phyloP scores from a whole-genome alignment of 2,329 filamentous ascomycete species.

The Xylaria sp. region DNA sequence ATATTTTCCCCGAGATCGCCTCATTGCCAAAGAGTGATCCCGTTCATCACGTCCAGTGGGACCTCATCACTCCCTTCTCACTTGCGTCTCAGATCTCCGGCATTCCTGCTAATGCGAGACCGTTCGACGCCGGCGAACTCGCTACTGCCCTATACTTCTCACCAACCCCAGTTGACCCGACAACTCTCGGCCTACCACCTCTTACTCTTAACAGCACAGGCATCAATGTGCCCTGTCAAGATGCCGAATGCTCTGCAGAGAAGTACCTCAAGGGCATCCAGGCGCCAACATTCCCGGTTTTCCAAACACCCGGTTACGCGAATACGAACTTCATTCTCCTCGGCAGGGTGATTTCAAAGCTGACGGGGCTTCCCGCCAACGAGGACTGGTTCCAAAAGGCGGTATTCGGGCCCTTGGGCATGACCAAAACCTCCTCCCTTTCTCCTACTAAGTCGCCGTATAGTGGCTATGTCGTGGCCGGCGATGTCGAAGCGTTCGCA shows the following conservation, averaged over 20 bases:
- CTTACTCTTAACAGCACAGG: constrained; percentile 22
- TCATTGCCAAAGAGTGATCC: constrained; percentile 24
- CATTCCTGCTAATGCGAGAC: constrained; percentile 34
- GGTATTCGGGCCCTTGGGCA: constrained; percentile 32
- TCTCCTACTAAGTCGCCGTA: constrained; percentile 28
- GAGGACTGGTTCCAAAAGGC: constrained; percentile 29
- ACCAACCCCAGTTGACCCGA: constrained; percentile 18
- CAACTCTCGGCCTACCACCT: constrained; percentile 22
- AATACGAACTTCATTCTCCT: constrained; percentile 38
- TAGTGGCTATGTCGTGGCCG: constrained; percentile 31
- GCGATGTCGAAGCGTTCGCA: constrained; percentile 10
- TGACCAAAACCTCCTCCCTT: constrained; percentile 28
- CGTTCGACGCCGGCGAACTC: constrained; percentile 28
- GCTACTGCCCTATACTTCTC: constrained; percentile 17
- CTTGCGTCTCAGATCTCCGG: constrained; percentile 43
- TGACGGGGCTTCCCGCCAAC: constrained; percentile 28
- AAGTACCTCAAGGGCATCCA: constrained; percentile 37
- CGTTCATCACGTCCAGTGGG: constrained; percentile 39
- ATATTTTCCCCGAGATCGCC: constrained; percentile 41
- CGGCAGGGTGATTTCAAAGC: constrained; percentile 31
- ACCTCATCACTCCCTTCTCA: constrained; percentile 42
- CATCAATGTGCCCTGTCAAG: constrained; percentile 12
- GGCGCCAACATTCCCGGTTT: constrained; percentile 33
- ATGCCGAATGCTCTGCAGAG: constrained; percentile 26
- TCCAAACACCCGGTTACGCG: constrained; percentile 34